Percentiles rank a stretch among this genome's conserved stretches.
These are phyloP conservation scores for Trebouxia sp. DNA, from an alignment of 139 green algal species.

Conservation along the genomic window DNA sequence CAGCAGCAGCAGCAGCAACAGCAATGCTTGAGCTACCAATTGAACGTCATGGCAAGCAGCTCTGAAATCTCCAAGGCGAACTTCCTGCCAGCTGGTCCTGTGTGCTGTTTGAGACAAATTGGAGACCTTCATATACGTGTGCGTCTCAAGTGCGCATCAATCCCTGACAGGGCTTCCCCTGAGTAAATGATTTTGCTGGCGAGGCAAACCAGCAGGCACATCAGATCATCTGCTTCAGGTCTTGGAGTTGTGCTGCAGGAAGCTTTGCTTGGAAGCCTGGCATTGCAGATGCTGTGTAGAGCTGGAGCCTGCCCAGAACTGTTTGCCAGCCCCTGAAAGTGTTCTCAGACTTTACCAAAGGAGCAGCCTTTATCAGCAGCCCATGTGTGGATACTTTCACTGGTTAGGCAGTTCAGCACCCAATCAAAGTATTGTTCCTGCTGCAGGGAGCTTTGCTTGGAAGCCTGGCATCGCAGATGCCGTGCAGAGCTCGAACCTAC, in stretches of 20 bases:
- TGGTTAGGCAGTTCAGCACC: neutral
- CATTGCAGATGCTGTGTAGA: neutral
- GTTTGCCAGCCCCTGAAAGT: neutral
- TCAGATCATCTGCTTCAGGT: neutral
- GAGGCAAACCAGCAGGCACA: neutral
- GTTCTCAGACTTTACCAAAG: neutral
- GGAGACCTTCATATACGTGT: too few relatives aligned
- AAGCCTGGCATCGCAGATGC: conserved; percentile 7
- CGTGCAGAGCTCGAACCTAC: neutral
- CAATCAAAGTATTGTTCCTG: neutral
- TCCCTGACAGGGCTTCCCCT: too few relatives aligned
- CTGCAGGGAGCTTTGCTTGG: neutral
- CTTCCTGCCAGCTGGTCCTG: too few relatives aligned
- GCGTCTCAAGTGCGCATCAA: too few relatives aligned
- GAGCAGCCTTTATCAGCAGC: too few relatives aligned
- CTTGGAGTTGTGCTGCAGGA: too few relatives aligned
- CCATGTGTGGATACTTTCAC: too few relatives aligned
- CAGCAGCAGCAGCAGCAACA: too few relatives aligned
- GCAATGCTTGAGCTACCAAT: too few relatives aligned
- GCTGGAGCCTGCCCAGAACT: neutral
- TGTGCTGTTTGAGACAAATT: too few relatives aligned
- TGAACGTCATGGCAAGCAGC: neutral
- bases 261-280: conserved; percentile 3
- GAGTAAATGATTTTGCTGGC: too few relatives aligned
- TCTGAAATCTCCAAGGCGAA: neutral